phyloP scores from a whole-genome alignment of 176 grass and related monocot species.

The Bolboschoenus planiculmis region DNA sequence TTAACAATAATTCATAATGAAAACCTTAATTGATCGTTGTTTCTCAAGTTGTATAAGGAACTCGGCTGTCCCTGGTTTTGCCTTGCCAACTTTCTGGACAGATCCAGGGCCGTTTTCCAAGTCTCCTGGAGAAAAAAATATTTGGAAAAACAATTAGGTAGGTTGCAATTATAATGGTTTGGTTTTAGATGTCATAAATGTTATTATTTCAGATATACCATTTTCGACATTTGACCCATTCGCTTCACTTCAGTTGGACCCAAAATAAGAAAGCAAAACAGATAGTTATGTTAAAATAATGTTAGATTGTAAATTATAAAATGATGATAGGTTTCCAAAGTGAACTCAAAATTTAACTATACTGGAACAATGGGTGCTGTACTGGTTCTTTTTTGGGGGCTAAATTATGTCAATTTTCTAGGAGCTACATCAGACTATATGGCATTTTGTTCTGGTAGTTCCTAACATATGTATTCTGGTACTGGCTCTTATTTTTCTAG shows the following conservation, averaged over 20 bases:
- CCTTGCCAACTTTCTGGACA: slow-evolving; percentile 31
- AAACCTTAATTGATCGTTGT: slow-evolving; percentile 82
- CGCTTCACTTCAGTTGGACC: neutral
- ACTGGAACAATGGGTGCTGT: neutral
- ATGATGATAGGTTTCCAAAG: neutral
- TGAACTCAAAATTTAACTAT: neutral
- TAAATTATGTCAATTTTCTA: neutral
- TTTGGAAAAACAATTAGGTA: slow-evolving; percentile 8
- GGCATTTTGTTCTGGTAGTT: neutral
- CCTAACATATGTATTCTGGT: neutral
- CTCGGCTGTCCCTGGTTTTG: slow-evolving; percentile 81
- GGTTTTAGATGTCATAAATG: neutral
- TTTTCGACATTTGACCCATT: slow-evolving; percentile 4
- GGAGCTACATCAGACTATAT: neutral
- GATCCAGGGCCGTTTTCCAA: slow-evolving; percentile 43
- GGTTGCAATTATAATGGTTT: neutral
- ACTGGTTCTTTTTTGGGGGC: neutral
- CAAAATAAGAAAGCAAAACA: slow-evolving; percentile 7
- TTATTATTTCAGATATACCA: neutral
- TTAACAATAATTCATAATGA: neutral
- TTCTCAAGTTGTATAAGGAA: slow-evolving; percentile 73
- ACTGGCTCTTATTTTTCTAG: neutral
- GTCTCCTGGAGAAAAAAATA: slow-evolving; percentile 41
- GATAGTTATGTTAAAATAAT: neutral
- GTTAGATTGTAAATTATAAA: neutral